Conservation (phyloP, 176 grass and related monocot genomes). For the Typha latifolia region DNA sequence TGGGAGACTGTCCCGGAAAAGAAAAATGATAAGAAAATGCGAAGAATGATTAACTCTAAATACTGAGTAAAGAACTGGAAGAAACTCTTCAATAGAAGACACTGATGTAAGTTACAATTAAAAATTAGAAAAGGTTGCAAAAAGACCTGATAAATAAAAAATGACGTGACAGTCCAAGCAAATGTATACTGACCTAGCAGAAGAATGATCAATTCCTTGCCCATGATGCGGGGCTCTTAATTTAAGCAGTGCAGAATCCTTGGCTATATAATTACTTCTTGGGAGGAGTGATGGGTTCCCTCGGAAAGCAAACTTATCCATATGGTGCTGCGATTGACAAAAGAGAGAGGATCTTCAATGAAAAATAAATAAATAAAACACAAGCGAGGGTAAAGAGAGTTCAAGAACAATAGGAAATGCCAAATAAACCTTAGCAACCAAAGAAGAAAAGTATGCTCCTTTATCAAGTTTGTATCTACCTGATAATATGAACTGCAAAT, state of each 20-base stretch:
- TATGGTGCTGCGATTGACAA: constrained; percentile 46
- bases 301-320: constrained; percentile 30
- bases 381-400: background rate
- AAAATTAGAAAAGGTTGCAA: too few species aligned
- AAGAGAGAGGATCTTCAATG: constrained; percentile 2
- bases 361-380: background rate
- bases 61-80: too few species aligned
- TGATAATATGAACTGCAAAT: constrained; percentile 70
- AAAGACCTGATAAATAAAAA: too few species aligned
- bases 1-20: too few species aligned
- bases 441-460: constrained; percentile 65
- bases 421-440: constrained; percentile 60
- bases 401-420: background rate
- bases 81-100: too few species aligned
- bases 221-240: constrained; percentile 26
- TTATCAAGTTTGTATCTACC: constrained; percentile 62
- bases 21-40: too few species aligned
- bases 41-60: too few species aligned
- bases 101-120: too few species aligned
- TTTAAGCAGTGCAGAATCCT: constrained; percentile 23
- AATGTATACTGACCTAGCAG: constrained; percentile 15
- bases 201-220: constrained; percentile 26
- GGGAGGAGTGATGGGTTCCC: constrained; percentile 11
- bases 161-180: too few species aligned
- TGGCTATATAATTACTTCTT: constrained; percentile 29